phyloP scores from a whole-genome alignment of 2,329 filamentous ascomycete genomes.

The Arthrobotrys megalospora region DNA sequence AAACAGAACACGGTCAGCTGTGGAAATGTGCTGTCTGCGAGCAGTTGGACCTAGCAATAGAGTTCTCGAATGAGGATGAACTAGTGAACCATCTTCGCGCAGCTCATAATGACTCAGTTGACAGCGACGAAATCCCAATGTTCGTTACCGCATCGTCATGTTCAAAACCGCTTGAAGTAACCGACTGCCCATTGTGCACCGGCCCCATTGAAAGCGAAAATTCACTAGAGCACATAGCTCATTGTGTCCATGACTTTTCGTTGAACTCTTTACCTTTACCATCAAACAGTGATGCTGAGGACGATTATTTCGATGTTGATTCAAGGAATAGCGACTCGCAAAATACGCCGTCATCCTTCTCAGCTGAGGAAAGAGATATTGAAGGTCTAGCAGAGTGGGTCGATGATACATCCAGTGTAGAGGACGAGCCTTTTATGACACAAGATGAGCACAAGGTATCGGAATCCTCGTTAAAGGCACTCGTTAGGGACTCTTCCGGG shows the following conservation, averaged over 20 bases:
- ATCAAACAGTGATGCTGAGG: conserved; percentile 6
- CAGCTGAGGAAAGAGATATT: conserved; percentile 18
- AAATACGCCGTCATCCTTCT: conserved; percentile 30
- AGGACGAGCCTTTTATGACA: neutral
- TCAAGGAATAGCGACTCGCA: conserved; percentile 32
- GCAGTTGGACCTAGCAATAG: conserved; percentile 9
- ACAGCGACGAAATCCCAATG: conserved; percentile 45
- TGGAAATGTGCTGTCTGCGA: conserved; percentile 50
- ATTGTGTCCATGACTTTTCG: conserved; percentile 53
- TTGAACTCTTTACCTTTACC: conserved; percentile 43
- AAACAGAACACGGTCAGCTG: conserved; percentile 43
- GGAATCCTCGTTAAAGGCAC: conserved; percentile 24
- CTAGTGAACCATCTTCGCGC: conserved; percentile 30
- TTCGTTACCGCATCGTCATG: conserved; percentile 47
- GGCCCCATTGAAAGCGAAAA: conserved; percentile 33
- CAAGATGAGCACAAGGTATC: conserved; percentile 12
- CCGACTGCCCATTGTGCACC: conserved; percentile 39
- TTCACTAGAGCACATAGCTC: conserved; percentile 48
- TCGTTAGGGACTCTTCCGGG: neutral
- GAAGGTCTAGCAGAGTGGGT: conserved; percentile 31
- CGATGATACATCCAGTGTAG: neutral
- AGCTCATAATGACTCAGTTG: conserved; percentile 29
- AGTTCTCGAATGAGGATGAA: conserved; percentile 33
- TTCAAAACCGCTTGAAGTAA: conserved; percentile 30
- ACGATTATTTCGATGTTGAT: conserved; percentile 42